A percentile compares a stretch with the other conserved stretches of the same genome.
Evolutionary conservation across 768 basidiomycete species (phyloP).

Genomic region (Termitomyces sp.): DNA sequence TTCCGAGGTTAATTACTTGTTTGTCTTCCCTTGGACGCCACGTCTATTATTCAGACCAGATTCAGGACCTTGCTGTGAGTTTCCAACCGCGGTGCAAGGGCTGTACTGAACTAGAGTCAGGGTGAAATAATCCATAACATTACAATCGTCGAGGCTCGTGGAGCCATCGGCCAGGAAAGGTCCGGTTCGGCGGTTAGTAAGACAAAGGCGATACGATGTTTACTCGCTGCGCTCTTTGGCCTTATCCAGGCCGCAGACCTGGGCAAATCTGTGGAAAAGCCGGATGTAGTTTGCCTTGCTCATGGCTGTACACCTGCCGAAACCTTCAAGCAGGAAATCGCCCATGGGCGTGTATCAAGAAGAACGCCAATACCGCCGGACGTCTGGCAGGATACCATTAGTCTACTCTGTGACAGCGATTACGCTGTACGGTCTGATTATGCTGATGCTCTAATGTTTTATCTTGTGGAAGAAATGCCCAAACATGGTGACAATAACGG

Average conservation of each 20-base stretch:
- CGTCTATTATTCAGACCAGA: slow-evolving; percentile 94
- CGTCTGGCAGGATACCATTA: slow-evolving; percentile 88
- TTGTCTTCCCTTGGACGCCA: slow-evolving; percentile 84
- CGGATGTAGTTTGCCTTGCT: slow-evolving; percentile 5
- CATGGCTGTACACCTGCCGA: slow-evolving; percentile 16
- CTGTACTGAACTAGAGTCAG: slow-evolving; percentile 18
- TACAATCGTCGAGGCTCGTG: slow-evolving; percentile 62
- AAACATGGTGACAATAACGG: slow-evolving; percentile 49
- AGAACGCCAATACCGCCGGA: slow-evolving; percentile 72
- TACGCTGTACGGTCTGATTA: slow-evolving; percentile 79
- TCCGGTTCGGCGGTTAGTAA: slow-evolving; percentile 31
- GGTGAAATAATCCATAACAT: slow-evolving; percentile 78
- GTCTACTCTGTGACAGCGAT: slow-evolving; percentile 75
- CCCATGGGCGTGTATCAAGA: slow-evolving; percentile 38
- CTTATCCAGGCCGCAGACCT: slow-evolving; percentile 61
- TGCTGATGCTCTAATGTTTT: slow-evolving; percentile 65
- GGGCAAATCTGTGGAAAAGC: slow-evolving; percentile 26
- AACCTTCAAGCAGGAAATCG: slow-evolving; percentile 22
- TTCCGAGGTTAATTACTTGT: slow-evolving; percentile 67
- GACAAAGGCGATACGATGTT: slow-evolving; percentile 61
- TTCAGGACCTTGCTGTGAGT: slow-evolving; percentile 77
- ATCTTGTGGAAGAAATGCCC: slow-evolving; percentile 71
- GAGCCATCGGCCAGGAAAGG: slow-evolving; percentile 37
- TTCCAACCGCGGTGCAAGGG: not conserved
- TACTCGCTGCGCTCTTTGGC: slow-evolving; percentile 66